Base-by-base conservation (phyloP, 805 yeast species). In the Kazachstania psychrophila region DNA sequence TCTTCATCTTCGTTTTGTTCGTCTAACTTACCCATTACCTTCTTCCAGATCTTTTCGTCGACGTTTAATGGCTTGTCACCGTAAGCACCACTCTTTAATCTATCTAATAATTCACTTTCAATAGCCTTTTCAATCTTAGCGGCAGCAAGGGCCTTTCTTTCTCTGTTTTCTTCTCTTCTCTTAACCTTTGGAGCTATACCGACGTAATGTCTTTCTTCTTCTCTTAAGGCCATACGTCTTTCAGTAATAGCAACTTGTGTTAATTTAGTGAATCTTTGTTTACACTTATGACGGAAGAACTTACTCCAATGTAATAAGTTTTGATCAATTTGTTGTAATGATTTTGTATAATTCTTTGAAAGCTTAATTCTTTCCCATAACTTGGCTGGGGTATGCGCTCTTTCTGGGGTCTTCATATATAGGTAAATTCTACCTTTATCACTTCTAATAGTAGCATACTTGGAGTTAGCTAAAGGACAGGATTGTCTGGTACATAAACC, bases 21-120 rank as follows among this genome's bases (percentile, higher is more conserved):
- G 44, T 81, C 89, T 50, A 79, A 81, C 39, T 79, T 78, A 43
- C 88, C 87, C 66, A 92, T 73, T 17, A 92, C 94, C 66, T 79
- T 84, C 72, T 81, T 80, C 98, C 98, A 92, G 42, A 92, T 77
- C 64, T 79, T 79, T 54, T 89, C 96, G 52, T 92, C 97, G 25
- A 92, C 97, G 54, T 92, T 92, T 56, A 92, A 69, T 39, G 98
- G 98, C 61, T 89, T 85, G 56, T 92, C 97, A 47, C 98, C 98
- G 58, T 92, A 92, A 2, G 97, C 97, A 43, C 98, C 98, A 54
- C 89, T 78, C 76, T 92, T 92, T 55, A 92, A 73, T 62, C 98
- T 78, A 37, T 88, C 96, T 54, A 92, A 70, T 47, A 92, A 72
- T 62, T 92, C 98, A 65, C 86, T 86, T 63, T 92, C 98, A 49